Conservation (phyloP, 768 basidiomycete genomes). For the Sistotremastrum niveocremeum region DNA sequence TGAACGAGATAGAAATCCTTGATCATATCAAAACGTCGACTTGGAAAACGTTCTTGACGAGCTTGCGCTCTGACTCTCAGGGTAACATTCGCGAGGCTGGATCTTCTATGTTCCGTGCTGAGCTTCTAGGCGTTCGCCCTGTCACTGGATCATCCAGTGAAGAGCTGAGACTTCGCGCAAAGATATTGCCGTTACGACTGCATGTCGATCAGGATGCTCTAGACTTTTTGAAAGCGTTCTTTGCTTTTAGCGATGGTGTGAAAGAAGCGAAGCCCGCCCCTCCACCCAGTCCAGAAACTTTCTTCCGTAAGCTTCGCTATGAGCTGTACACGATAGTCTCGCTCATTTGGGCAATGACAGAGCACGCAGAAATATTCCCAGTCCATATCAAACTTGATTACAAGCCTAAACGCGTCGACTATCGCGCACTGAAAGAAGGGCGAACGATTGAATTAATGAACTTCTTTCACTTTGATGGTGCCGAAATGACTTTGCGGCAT, state of each 20-base stretch:
- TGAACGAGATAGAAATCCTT: constrained; percentile 73
- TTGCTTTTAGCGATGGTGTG: constrained; percentile 57
- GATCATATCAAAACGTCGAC: constrained; percentile 98
- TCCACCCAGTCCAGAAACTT: constrained; percentile 28
- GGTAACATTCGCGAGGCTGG: constrained; percentile 86
- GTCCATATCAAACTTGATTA: constrained; percentile 95
- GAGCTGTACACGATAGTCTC: neutral
- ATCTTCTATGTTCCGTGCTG: constrained; percentile 87
- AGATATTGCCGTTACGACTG: constrained; percentile 77
- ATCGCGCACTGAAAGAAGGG: constrained; percentile 79
- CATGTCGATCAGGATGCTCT: constrained; percentile 98
- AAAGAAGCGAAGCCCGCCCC: constrained; percentile 27
- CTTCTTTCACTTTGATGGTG: constrained; percentile 98
- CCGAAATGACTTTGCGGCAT: constrained; percentile 94
- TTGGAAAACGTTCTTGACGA: constrained; percentile 94
- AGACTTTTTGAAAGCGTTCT: constrained; percentile 95
- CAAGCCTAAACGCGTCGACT: constrained; percentile 94
- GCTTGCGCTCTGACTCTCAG: constrained; percentile 67
- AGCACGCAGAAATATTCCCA: constrained; percentile 90
- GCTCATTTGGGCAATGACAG: constrained; percentile 23
- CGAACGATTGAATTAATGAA: constrained; percentile 97
- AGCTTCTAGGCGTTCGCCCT: constrained; percentile 63
- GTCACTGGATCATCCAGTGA: constrained; percentile 51
- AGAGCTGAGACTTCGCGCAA: constrained; percentile 78
- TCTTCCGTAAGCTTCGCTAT: constrained; percentile 46